Evolutionary conservation across 2,329 filamentous ascomycete species (phyloP).

Genomic region (Beauveria caledonica): DNA sequence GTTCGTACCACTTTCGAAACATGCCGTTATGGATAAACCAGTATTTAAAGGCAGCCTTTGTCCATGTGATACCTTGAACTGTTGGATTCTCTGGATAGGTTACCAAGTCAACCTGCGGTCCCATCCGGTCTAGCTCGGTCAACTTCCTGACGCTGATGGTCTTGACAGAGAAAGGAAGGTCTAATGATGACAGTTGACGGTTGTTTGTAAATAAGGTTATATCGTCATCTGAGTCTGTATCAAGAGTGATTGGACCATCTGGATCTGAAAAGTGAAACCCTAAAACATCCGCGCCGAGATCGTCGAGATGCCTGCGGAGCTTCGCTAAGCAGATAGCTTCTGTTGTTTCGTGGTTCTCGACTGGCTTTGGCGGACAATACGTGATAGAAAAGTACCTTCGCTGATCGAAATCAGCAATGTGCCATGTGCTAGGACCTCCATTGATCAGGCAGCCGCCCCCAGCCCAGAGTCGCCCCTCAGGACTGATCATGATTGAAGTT

Average conservation of each 20-base stretch:
- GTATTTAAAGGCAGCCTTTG: constrained; percentile 25
- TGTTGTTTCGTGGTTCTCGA: constrained; percentile 2
- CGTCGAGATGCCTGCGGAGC: constrained; percentile 5
- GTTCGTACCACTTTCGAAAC: constrained; percentile 24
- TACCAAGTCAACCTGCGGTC: constrained; percentile 21
- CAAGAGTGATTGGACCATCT: constrained; percentile 13
- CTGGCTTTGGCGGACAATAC: neutral
- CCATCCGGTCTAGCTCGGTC: constrained; percentile 22
- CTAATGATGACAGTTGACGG: neutral
- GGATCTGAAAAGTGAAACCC: constrained; percentile 9
- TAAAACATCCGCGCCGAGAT: constrained; percentile 4
- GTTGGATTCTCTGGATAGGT: constrained; percentile 15
- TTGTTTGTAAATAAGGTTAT: constrained; percentile 20
- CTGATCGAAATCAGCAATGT: constrained; percentile 10
- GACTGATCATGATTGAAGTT: neutral
- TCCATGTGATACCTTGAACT: constrained; percentile 1
- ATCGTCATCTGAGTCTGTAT: constrained; percentile 20
- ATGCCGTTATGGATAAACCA: constrained; percentile 20
- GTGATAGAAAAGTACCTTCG: constrained; percentile 9
- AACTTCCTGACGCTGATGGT: constrained; percentile 18
- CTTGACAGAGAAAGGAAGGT: constrained; percentile 16
- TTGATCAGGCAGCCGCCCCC: neutral
- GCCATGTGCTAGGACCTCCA: constrained; percentile 5
- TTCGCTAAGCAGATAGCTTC: constrained; percentile 2
- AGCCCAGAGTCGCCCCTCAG: constrained; percentile 4